These are phyloP conservation scores for Gentiana dahurica DNA, from an alignment of 257 asterid species.

Conservation along the genomic window DNA sequence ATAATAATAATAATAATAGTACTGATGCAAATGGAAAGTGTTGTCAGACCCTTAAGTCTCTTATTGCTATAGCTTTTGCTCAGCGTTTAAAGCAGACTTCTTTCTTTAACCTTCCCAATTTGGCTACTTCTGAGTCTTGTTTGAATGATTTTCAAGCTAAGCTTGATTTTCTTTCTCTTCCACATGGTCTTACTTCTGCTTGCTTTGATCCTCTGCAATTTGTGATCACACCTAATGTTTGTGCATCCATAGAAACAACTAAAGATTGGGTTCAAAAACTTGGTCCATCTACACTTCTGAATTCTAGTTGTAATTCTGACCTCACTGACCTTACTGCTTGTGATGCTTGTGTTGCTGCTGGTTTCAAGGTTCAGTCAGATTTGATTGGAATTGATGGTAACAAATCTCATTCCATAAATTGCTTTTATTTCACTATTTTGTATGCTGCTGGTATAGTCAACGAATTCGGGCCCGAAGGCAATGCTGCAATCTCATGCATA, in stretches of 20 bases:
- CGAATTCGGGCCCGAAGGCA: slow-evolving; percentile 63
- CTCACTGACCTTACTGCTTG: slow-evolving; percentile 56
- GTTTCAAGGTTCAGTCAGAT: slow-evolving; percentile 41
- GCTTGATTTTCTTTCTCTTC: slow-evolving; percentile 38
- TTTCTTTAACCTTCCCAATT: slow-evolving; percentile 41
- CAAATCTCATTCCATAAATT: slow-evolving; percentile 47
- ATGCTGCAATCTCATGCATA: slow-evolving; percentile 53
- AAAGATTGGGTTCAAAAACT: slow-evolving; percentile 53
- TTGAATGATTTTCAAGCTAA: slow-evolving; percentile 48
- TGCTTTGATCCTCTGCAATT: slow-evolving; percentile 70
- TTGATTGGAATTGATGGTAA: slow-evolving; percentile 73
- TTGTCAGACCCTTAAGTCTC: slow-evolving; percentile 69
- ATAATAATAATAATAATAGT: slow-evolving; percentile 9
- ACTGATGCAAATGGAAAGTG: slow-evolving; percentile 24
- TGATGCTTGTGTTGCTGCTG: slow-evolving; percentile 65
- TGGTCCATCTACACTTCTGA: slow-evolving; percentile 43
- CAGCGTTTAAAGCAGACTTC: slow-evolving; percentile 45
- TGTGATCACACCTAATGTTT: slow-evolving; percentile 31
- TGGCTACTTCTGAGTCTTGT: slow-evolving; percentile 71
- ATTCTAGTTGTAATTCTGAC: slow-evolving; percentile 53
- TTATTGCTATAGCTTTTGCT: slow-evolving; percentile 53
- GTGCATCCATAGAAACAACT: slow-evolving; percentile 57
- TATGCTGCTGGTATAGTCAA: slow-evolving; percentile 86
- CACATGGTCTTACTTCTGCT: slow-evolving; percentile 38
- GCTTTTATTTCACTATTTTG: slow-evolving; percentile 53